Base-by-base conservation (phyloP, 805 yeast species). In the Hanseniaspora clermontiae region DNA sequence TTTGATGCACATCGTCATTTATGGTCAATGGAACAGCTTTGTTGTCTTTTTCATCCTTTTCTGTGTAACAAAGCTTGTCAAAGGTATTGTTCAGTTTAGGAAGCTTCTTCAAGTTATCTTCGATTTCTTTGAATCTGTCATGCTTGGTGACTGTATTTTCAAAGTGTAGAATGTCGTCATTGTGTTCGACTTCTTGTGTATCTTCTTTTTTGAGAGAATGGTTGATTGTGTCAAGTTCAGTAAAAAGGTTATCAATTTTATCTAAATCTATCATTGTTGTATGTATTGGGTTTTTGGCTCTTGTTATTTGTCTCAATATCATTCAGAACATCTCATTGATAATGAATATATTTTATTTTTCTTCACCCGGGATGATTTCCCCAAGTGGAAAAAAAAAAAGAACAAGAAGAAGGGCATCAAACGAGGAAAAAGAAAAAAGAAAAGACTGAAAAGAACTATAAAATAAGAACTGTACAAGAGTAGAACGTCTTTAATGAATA, bases 51-150 rank as follows among this genome's bases (percentile, higher is more conserved):
- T 55, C 43, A 42, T 57, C 48, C 31, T 58, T 43, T 51, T 57
- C 54, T 19, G 49, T 50, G 17, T 46, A 59, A 37, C 61, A 52
- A 29, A 69, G 59, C 9, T 45, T 42, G 56, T 69, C 72, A 56
- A 69, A 69, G 1, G 53, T 61, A 34, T 62, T 68, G 15, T 63
- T 54, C 38, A 69, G 58, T 36, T 63, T 64, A 15, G 72, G 72
- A 32, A 68, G 63, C 29, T 50, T 60, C 48, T 59, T 64, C 58
- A 61, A 59, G 32, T 55, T 60, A n/a, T 59, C 57, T 53, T 64
- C 71, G 36, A 67, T 68, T 29, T 63, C 63, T 31, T 59, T 57
- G 51, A 68, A 68, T 15, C 61, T 60, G 17, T 61, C 59, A 24
- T 61, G 57, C 8, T 59, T 58, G 14, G 50, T 52, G 5, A 45